Evolutionary conservation across 371 early-diverging fungal genomes (phyloP), one percentile per base, ranked within the genome.

Genomic region (Mortierella polycephala): DNA sequence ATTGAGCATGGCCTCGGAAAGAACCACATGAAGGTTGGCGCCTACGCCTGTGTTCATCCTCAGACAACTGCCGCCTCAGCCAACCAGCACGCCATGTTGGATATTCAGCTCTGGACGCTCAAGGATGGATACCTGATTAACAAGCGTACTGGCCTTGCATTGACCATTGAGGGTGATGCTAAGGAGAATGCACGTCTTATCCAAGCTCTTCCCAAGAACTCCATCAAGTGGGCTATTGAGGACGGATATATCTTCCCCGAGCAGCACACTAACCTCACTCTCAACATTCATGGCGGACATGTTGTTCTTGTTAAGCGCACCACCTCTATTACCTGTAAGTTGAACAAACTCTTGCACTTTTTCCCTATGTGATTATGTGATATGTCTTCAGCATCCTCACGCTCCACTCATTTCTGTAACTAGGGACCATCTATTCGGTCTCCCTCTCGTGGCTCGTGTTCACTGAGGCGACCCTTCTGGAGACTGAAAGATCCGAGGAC

Each of bases 101-200:
- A 75, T 40, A 69, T 75, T 40, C 87, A 88, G 64, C 76, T 86
- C 52, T 88, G 88, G 88, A 70, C 75, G 8, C 84, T 82, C 54
- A 64, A 79, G 42, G 80, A 87, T 45, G 85, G 86, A 16, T 81
- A 86, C 67, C 65, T 88, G 73, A 81, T 87, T 63, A 88, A 88
- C 62, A 84, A 77, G 55, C 80, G 85, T 54, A 88, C 86, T 52
- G 87, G 87, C 21, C 73, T 87, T 41, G 87, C 83, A 11, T 68
- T 88, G 41, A 86, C 85, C 57, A 74, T 83, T 49, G 74, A 84
- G 59, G 67, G 69, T 20, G 75, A 67, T 50, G 61, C 60, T 40
- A 60, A 69, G 64, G 60, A 76, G 12, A 84, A 77, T 60, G 80
- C 69, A 14, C 70, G 67, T 18, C 60, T 75, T 10, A 54, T 75